phyloP scores from a whole-genome alignment of 768 basidiomycete species.

The Lentinus brumalis region DNA sequence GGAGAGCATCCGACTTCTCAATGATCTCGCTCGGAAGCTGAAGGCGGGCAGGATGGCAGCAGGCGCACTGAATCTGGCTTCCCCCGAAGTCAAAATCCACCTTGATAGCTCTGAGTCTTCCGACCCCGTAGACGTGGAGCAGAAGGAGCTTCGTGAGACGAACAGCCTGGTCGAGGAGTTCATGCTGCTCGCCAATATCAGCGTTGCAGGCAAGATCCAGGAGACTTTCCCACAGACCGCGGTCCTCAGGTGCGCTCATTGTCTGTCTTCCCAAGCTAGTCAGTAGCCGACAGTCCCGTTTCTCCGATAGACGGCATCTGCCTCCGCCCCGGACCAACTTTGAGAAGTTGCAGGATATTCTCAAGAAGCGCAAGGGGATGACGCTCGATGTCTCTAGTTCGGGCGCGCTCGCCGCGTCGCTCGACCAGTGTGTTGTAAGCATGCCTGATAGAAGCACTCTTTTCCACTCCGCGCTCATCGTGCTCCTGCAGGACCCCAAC shows the following conservation, averaged over 20 bases:
- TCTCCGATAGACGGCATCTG: slow-evolving; percentile 68
- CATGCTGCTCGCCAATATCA: slow-evolving; percentile 97
- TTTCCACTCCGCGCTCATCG: slow-evolving; percentile 3
- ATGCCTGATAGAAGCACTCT: slow-evolving; percentile 5
- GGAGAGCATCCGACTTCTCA: slow-evolving; percentile 84
- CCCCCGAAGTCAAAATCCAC: slow-evolving; percentile 97
- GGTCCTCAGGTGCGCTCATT: slow-evolving; percentile 66
- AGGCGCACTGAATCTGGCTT: slow-evolving; percentile 97
- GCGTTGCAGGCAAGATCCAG: slow-evolving; percentile 88
- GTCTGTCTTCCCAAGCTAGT: slow-evolving; percentile 13
- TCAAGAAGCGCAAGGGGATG: slow-evolving; percentile 82
- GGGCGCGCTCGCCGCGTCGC: slow-evolving; percentile 81
- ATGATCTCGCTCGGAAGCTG: slow-evolving; percentile 81
- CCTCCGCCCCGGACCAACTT: slow-evolving; percentile 94
- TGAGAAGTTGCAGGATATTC: slow-evolving; percentile 91
- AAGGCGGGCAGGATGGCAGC: slow-evolving; percentile 87
- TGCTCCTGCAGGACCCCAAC: slow-evolving; percentile 59
- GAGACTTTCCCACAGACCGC: slow-evolving; percentile 96
- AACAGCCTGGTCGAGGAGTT: slow-evolving; percentile 98
- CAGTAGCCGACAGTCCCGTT: not conserved
- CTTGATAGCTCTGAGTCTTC: slow-evolving; percentile 91
- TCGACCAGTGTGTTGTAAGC: slow-evolving; percentile 85
- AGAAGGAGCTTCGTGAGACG: slow-evolving; percentile 89
- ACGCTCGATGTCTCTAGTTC: slow-evolving; percentile 89
- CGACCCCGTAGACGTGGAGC: slow-evolving; percentile 96